Percentiles rank a stretch among this genome's conserved stretches.
These are phyloP conservation scores for Acaromyces ingoldii DNA, from an alignment of 1,284 basidiomycete genomes.

Conservation along the genomic window DNA sequence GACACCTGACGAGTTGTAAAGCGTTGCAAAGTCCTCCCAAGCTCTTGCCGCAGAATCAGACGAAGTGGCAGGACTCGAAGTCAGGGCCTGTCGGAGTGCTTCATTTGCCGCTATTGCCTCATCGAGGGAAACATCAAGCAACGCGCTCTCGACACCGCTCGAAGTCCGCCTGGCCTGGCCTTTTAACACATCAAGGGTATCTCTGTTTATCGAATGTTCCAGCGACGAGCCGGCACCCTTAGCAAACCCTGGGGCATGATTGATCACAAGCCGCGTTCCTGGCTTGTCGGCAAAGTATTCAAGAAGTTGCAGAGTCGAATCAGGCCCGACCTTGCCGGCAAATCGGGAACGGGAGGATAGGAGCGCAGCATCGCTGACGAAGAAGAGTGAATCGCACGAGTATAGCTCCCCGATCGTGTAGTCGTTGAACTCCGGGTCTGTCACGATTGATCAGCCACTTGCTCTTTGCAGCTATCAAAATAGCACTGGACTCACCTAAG, in stretches of 20 bases:
- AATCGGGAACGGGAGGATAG: background rate
- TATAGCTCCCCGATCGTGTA: background rate
- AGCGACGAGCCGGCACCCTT: no score
- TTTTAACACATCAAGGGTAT: background rate
- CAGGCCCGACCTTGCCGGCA: background rate
- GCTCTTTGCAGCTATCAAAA: no score
- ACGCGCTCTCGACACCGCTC: no score
- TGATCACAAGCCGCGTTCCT: background rate
- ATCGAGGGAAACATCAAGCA: background rate
- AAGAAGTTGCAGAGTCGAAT: background rate
- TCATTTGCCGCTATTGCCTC: conserved; percentile 1
- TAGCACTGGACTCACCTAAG: no score
- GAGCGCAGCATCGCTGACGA: background rate
- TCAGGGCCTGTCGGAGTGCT: background rate
- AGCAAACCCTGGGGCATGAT: no score
- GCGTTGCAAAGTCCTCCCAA: conserved; percentile 1
- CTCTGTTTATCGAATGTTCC: background rate
- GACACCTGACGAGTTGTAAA: conserved; percentile 1
- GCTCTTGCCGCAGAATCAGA: background rate
- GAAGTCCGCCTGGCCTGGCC: no score
- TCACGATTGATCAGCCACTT: no score
- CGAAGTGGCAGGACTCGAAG: background rate
- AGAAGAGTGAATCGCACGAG: background rate
- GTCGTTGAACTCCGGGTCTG: background rate
- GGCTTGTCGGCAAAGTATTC: conserved; percentile 5